Evolutionary conservation across 108 stramenopile species (phyloP), one percentile per base, ranked within the genome.

Genomic region (Craspedostauros australis): DNA sequence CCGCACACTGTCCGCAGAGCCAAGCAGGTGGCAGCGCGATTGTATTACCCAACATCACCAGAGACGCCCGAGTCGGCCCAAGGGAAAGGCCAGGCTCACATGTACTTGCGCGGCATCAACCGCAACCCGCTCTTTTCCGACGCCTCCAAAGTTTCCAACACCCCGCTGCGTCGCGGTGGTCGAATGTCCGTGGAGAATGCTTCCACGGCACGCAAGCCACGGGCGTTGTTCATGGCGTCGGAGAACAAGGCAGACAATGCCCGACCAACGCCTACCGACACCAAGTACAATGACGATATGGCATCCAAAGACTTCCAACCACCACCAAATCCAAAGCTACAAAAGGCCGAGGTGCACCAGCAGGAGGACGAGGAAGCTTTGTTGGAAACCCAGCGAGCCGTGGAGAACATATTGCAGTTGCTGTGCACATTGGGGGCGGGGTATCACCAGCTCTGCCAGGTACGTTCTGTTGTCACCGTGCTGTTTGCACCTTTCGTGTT

Each of bases 361-460:
- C 39, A 20, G 24, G 44, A 61, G 9, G 31, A 61, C 33, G 57
- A 57, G 39, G 64, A 57, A 14, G 61, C 54, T 38, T 18, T 55
- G 2, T 50, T 62, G 30, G 58, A 68, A 28, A 48, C 44, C 6
- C 66, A 69, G 37, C 64, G 54, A 19, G 50, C 52, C 14, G 61
- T 69, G 25, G 32, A 60, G 41, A 32, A 63, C 8, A 70, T 82
- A 43, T 48, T 86, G 25, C 65, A 82, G 68, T 30, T 82, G 32
- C 30, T 86, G 0, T 79, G 80, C 38, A 28, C 68, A 30, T 38
- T 79, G 43, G 84, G 84, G 39, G 73, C 76, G 20, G 80, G 76
- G 26, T 75, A 86, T 31, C 74, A 64, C 63, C 59, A 45, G 52
- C 58, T 86, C 21, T 81, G 84, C 39, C 65, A 75, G 64, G 77